A percentile compares a stretch with the other conserved stretches of the same genome.
Conservation (phyloP, 257 asterid genomes). For the Cinchona pubescens region DNA sequence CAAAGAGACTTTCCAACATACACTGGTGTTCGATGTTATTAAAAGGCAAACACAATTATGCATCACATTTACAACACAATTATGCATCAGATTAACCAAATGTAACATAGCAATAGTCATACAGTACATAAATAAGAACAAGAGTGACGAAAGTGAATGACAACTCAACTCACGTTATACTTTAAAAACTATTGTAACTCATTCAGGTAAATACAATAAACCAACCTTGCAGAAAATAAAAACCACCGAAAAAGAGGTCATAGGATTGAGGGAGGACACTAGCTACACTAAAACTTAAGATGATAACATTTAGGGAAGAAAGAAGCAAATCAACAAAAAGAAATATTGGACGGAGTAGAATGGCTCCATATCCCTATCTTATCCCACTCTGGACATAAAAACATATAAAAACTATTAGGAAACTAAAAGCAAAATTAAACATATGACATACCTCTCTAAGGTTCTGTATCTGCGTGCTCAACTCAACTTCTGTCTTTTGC, state of each 20-base stretch:
- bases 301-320: neutral
- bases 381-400: neutral
- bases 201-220: neutral
- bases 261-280: neutral
- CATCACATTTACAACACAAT: too few relatives aligned
- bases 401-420: conserved; percentile 9
- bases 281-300: neutral
- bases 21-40: too few relatives aligned
- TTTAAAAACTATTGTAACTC: neutral
- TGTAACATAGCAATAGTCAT: neutral
- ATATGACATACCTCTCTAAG: conserved; percentile 50
- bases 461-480: conserved; percentile 42
- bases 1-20: neutral
- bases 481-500: conserved; percentile 61
- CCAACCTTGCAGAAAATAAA: neutral
- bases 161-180: neutral
- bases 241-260: neutral
- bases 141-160: neutral
- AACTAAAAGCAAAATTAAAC: neutral
- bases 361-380: neutral
- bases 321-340: neutral
- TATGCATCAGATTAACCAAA: neutral
- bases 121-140: neutral
- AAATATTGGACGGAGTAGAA: neutral
- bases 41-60: neutral